Evolutionary conservation across 2,329 filamentous ascomycete species (phyloP), one percentile per base, ranked within the genome.

Genomic region (Colletotrichum agaves): DNA sequence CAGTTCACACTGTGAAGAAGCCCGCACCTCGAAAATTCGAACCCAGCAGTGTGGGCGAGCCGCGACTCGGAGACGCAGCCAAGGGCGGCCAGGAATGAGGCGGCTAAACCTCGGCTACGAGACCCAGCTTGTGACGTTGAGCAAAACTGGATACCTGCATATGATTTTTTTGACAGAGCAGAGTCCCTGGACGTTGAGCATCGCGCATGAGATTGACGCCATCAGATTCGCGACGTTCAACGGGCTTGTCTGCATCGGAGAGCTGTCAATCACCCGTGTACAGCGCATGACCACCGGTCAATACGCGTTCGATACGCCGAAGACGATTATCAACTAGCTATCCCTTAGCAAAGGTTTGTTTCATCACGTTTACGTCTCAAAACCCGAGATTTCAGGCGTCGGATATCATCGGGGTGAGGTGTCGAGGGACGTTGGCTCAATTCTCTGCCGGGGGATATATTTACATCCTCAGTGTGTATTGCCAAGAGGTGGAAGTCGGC

Each of bases 121-220:
- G 39, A 7, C 12, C 41, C 39, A n/a, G 19, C 39, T 46, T 58
- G 63, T 67, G 63, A 67, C 63, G 52, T 67, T 46, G 58, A 43
- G 39, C 41, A 60, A 33, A 52, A 61, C 52, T 67, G 27, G 52
- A 62, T 55, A 55, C 31, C 21, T 64, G 53, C 61, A 67, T 64
- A 64, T 43, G 64, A 67, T 67, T 67, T 67, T 33, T 67, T 67
- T 58, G 61, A 46, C 44, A 47, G 7, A 39, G 57, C 23, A 27
- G 27, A 27, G 27, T n/a, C n/a, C n/a, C n/a, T n/a, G 27, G 33
- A 37, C 37, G 15, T 19, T 21, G 58, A 59, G 33, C 53, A 35
- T 52, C 44, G 46, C 47, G 46, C 2, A 39, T 53, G 49, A 33
- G 43, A 44, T 37, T 27, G 41, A 64, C 53, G 53, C 64, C 53